Percentiles rank a stretch among this genome's conserved stretches.
These are phyloP conservation scores for Populus deltoides DNA, from an alignment of 345 rosid genomes.

Conservation along the genomic window DNA sequence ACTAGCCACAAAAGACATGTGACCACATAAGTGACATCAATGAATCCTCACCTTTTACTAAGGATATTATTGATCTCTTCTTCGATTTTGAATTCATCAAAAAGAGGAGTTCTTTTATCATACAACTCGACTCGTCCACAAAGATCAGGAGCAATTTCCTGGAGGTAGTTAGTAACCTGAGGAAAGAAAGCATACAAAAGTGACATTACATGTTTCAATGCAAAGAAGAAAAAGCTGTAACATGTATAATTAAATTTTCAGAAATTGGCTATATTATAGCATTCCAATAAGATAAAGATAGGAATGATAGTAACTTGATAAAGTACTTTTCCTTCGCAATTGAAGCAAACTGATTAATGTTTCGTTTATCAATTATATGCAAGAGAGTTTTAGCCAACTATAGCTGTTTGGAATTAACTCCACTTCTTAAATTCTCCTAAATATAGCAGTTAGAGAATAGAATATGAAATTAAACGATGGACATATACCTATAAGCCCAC, in stretches of 20 bases:
- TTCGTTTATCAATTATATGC: background rate
- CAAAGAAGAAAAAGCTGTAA: constrained; percentile 7
- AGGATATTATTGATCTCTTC: constrained; percentile 83
- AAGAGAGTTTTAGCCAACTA: background rate
- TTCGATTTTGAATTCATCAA: constrained; percentile 81
- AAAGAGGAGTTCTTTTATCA: constrained; percentile 70
- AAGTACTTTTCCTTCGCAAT: background rate
- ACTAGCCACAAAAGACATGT: background rate
- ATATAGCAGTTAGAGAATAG: background rate
- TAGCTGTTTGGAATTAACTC: background rate
- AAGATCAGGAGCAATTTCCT: constrained; percentile 95
- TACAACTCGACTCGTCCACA: constrained; percentile 80
- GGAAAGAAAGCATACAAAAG: constrained; percentile 2
- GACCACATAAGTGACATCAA: constrained; percentile 3
- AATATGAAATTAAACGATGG: background rate
- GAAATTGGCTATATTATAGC: background rate
- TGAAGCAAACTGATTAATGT: background rate
- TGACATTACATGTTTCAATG: background rate
- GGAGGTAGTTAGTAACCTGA: constrained; percentile 94
- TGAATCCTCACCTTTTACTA: constrained; percentile 70
- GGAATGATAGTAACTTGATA: background rate
- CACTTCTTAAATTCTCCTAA: background rate
- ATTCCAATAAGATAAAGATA: constrained; percentile 1
- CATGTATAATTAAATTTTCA: background rate
- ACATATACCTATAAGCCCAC: too few species aligned